phyloP scores from a whole-genome alignment of 106 monocot species.

The Dendrobium nobile region DNA sequence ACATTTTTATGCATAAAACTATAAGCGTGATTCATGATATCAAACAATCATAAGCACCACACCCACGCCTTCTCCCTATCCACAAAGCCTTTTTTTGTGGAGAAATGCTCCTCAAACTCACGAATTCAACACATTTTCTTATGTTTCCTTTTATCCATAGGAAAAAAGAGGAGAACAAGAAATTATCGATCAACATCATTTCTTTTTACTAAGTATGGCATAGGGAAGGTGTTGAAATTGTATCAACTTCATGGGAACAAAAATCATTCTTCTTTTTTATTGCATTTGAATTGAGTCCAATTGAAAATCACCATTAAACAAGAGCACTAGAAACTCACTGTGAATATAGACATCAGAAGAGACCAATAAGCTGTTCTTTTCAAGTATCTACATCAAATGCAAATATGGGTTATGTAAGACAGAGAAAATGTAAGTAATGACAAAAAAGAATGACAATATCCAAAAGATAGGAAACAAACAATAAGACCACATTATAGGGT shows the following conservation, averaged over 20 bases:
- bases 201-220: not conserved
- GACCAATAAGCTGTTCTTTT: conserved; percentile 51
- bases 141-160: not conserved
- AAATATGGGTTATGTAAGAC: not conserved
- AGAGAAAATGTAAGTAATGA: not conserved
- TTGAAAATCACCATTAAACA: not conserved
- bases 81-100: not conserved
- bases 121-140: not conserved
- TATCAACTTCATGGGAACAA: not conserved
- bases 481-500: not conserved
- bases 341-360: conserved; percentile 62
- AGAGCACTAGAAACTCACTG: conserved; percentile 33
- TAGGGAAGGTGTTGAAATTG: not conserved
- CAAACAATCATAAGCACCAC: not conserved
- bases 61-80: not conserved
- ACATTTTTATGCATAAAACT: not conserved
- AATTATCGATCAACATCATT: not conserved
- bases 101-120: not conserved
- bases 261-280: not conserved
- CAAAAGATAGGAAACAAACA: not conserved
- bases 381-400: conserved; percentile 34
- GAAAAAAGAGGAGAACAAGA: not conserved
- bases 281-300: not conserved
- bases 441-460: not conserved
- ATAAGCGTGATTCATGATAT: not conserved